A percentile compares a stretch with the other conserved stretches of the same genome.
Evolutionary conservation across 2,329 filamentous ascomycete genomes (phyloP).

Genomic region (Tolypocladium paradoxum): DNA sequence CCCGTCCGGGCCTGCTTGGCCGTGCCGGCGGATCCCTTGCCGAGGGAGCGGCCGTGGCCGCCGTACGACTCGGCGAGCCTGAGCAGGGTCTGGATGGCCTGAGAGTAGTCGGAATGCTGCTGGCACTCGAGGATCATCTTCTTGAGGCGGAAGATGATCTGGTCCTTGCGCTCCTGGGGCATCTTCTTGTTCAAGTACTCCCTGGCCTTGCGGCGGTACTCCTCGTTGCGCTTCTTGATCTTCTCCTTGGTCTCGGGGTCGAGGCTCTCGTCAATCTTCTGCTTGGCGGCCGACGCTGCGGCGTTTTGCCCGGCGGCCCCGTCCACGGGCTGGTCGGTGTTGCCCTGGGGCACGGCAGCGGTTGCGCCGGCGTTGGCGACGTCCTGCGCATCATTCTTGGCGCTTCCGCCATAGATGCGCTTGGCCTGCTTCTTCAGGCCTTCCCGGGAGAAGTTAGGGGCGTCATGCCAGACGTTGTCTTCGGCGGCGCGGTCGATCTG

Average conservation of each 20-base stretch:
- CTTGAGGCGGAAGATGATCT: conserved; percentile 83
- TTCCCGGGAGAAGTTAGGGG: conserved; percentile 62
- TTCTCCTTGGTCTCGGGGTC: conserved; percentile 53
- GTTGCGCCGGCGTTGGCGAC: conserved; percentile 46
- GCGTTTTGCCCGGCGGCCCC: conserved; percentile 20
- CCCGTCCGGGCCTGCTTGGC: conserved; percentile 63
- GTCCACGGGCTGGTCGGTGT: conserved; percentile 37
- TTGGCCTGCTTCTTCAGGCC: conserved; percentile 60
- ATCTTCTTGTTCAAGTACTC: conserved; percentile 80
- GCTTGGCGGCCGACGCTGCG: conserved; percentile 35
- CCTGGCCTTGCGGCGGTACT: conserved; percentile 40
- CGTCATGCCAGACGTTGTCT: conserved; percentile 90
- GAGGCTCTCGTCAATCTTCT: conserved; percentile 50
- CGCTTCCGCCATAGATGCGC: conserved; percentile 44
- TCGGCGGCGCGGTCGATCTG: conserved; percentile 77
- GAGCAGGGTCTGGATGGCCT: conserved; percentile 82
- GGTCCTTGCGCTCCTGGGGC: conserved; percentile 84
- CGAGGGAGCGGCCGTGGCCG: conserved; percentile 57
- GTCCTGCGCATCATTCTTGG: conserved; percentile 48
- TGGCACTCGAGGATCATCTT: conserved; percentile 98
- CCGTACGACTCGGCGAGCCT: conserved; percentile 76
- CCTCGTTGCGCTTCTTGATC: conserved; percentile 29
- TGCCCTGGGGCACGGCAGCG: conserved; percentile 38
- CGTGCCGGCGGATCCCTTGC: conserved; percentile 53
- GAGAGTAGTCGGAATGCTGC: conserved; percentile 84